Percentiles rank a stretch among this genome's conserved stretches.
phyloP scores from a whole-genome alignment of 495 filamentous ascomycete genomes.

The Aspergillus sparsus region DNA sequence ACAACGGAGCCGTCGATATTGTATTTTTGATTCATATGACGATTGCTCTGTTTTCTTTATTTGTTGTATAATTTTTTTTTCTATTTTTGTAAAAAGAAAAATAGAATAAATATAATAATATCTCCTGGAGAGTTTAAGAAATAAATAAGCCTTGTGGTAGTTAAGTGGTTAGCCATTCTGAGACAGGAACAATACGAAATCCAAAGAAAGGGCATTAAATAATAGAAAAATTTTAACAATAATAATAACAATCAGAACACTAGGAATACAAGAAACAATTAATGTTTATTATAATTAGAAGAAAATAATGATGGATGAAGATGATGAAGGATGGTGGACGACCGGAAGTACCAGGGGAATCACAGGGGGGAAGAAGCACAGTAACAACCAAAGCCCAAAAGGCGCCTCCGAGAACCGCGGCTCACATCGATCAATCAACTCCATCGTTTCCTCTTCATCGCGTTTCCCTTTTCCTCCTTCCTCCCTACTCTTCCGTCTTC shows the following conservation, averaged over 20 bases:
- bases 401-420: conserved; percentile 43
- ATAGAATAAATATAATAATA: background rate
- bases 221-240: background rate
- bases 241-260: background rate
- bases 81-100: background rate
- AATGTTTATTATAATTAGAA: background rate
- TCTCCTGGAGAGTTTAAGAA: too few relatives aligned
- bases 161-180: too few relatives aligned
- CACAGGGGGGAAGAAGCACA: conserved; percentile 11
- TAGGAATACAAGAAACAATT: background rate
- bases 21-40: too few relatives aligned
- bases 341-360: conserved; percentile 1
- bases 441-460: background rate
- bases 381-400: background rate
- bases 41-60: background rate
- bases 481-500: conserved; percentile 1
- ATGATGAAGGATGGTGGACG: background rate
- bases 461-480: background rate
- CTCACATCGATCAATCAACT: conserved; percentile 22
- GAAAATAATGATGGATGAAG: background rate
- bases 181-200: too few relatives aligned
- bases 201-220: background rate
- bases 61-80: background rate
- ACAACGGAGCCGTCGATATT: conserved; percentile 13
- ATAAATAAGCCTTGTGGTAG: too few relatives aligned